Evolutionary conservation across 345 rosid species (phyloP).

Genomic region (Sonneratia alba): DNA sequence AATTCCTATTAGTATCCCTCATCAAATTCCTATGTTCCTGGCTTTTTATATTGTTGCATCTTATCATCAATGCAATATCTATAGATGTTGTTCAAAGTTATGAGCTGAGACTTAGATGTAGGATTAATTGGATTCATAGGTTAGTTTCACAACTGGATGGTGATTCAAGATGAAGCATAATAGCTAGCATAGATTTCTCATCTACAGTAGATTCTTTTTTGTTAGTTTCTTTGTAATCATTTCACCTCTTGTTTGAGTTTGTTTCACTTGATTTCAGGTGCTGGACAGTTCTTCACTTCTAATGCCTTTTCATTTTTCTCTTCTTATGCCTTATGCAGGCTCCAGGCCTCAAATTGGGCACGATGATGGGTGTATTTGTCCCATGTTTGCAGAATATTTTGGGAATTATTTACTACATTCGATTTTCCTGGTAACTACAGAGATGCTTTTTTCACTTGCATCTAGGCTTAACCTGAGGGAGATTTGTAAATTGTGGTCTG

Average conservation of each 20-base stretch:
- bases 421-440: conserved; percentile 75
- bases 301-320: conserved; percentile 18
- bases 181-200: background rate
- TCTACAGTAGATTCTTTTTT: background rate
- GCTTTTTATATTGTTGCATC: background rate
- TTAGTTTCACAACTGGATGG: background rate
- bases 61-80: background rate
- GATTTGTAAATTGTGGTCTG: no score
- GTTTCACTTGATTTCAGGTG: background rate
- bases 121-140: background rate
- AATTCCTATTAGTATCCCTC: background rate
- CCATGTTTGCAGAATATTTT: conserved; percentile 97
- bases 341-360: conserved; percentile 66
- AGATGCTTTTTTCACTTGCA: background rate
- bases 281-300: conserved; percentile 12
- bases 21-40: background rate
- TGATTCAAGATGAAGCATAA: background rate
- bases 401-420: conserved; percentile 98
- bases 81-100: background rate
- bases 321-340: conserved; percentile 40
- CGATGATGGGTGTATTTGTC: conserved; percentile 97
- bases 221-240: background rate
- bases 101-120: background rate
- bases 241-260: background rate
- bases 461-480: no score